Conservation (phyloP, 495 filamentous ascomycete genomes). For the Penicillium herquei region DNA sequence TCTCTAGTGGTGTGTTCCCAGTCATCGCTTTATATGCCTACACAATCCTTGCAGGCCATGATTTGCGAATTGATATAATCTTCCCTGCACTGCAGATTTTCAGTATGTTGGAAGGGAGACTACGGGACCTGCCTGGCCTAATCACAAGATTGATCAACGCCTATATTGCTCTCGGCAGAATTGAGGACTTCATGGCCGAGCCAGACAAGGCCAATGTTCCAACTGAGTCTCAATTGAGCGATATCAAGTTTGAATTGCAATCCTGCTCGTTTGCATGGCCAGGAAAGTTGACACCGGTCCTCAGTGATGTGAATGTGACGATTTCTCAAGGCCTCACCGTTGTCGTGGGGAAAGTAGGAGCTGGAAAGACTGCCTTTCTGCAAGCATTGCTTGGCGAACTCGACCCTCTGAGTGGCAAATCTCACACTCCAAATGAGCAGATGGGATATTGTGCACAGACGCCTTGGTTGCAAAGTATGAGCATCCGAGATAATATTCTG, state of each 20-base stretch:
- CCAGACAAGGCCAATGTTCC: constrained; percentile 63
- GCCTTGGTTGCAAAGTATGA: constrained; percentile 92
- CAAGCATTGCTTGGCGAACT: constrained; percentile 79
- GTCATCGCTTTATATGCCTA: constrained; percentile 78
- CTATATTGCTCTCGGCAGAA: constrained; percentile 69
- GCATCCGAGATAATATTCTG: constrained; percentile 79
- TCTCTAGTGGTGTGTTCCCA: constrained; percentile 69
- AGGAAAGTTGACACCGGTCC: constrained; percentile 56
- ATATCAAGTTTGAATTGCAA: constrained; percentile 47
- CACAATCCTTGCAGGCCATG: constrained; percentile 62
- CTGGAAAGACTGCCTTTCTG: constrained; percentile 78
- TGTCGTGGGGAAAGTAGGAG: constrained; percentile 68
- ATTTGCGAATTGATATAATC: constrained; percentile 70
- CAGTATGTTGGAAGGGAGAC: constrained; percentile 62
- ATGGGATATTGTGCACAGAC: constrained; percentile 81
- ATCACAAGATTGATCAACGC: constrained; percentile 73
- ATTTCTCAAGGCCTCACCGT: constrained; percentile 67
- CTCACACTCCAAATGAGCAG: constrained; percentile 60
- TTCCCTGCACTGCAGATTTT: constrained; percentile 83
- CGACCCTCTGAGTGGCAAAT: constrained; percentile 60
- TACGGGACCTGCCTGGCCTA: constrained; percentile 68
- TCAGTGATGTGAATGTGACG: constrained; percentile 58
- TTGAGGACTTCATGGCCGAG: constrained; percentile 81
- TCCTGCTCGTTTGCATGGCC: constrained; percentile 78
- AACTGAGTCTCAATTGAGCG: constrained; percentile 27